Evolutionary conservation across 192 early-diverging fungal species (phyloP).

Genomic region (Pecoramyces ruminantium): DNA sequence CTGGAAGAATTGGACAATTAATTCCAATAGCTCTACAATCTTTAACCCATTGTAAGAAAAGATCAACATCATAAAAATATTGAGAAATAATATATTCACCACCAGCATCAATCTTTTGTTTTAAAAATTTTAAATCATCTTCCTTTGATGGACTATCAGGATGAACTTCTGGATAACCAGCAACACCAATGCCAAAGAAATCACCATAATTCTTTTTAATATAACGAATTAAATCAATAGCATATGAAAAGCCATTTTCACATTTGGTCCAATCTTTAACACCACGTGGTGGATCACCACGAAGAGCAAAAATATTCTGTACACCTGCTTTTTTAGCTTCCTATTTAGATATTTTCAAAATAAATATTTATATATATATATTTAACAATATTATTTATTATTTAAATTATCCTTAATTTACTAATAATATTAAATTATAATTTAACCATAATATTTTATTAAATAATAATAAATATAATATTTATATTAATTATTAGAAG

Average conservation of each 20-base stretch:
- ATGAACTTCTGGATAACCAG: constrained; percentile 94
- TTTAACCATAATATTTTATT: too few species aligned
- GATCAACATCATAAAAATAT: constrained; percentile 83
- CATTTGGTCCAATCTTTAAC: constrained; percentile 60
- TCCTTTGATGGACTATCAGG: constrained; percentile 53
- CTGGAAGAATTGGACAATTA: constrained; percentile 74
- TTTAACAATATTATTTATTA: too few species aligned
- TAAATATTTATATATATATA: too few species aligned
- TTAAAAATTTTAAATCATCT: constrained; percentile 61
- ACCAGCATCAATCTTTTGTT: constrained; percentile 79
- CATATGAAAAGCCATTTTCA: constrained; percentile 76
- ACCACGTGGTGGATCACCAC: constrained; percentile 83
- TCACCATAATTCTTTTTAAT: constrained; percentile 78
- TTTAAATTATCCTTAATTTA: too few species aligned
- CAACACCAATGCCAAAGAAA: constrained; percentile 92
- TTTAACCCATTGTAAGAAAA: constrained; percentile 66
- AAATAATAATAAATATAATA: too few species aligned
- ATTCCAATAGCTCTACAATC: constrained; percentile 58
- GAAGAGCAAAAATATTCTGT: constrained; percentile 91
- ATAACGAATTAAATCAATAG: constrained; percentile 76
- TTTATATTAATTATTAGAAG: too few species aligned
- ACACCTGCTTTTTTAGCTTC: constrained; percentile 82
- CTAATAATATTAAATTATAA: too few species aligned
- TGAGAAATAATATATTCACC: constrained; percentile 90
- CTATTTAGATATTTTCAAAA: too few species aligned